Conservation (phyloP, 495 filamentous ascomycete species). For the Emericellopsis terricola region DNA sequence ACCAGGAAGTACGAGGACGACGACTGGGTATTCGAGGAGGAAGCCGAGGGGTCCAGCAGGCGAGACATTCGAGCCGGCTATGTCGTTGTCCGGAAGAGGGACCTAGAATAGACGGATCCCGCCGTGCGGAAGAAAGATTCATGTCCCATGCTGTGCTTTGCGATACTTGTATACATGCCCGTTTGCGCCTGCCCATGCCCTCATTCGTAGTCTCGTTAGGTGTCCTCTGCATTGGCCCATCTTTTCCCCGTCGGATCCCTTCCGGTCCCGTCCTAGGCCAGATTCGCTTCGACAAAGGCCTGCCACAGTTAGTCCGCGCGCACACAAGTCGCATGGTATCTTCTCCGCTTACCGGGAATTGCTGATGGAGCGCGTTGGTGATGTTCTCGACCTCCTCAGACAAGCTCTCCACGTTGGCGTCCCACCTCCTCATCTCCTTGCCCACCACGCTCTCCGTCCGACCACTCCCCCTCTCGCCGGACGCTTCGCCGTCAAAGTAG, state of each 20-base stretch:
- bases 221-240: too few relatives aligned
- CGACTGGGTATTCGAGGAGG: constrained; percentile 21
- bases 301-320: too few relatives aligned
- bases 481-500: constrained; percentile 62
- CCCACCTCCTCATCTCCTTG: constrained; percentile 67
- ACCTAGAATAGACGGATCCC: constrained; percentile 16
- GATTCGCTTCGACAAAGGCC: constrained; percentile 31
- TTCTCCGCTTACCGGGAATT: constrained; percentile 47
- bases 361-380: constrained; percentile 50
- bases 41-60: constrained; percentile 19
- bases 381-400: constrained; percentile 82
- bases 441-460: constrained; percentile 39
- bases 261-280: constrained; percentile 12
- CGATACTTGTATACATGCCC: too few relatives aligned
- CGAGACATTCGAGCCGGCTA: constrained; percentile 23
- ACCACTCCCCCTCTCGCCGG: constrained; percentile 40
- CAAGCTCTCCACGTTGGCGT: constrained; percentile 66
- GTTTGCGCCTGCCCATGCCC: too few relatives aligned
- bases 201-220: too few relatives aligned
- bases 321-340: too few relatives aligned
- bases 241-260: too few relatives aligned
- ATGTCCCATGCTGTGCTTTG: too few relatives aligned
- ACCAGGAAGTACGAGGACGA: constrained; percentile 15
- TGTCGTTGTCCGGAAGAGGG: constrained; percentile 23
- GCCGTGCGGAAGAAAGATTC: too few relatives aligned